A percentile compares a stretch with the other conserved stretches of the same genome.
These are phyloP conservation scores for Candida silvatica DNA, from an alignment of 805 yeast species.

Conservation along the genomic window DNA sequence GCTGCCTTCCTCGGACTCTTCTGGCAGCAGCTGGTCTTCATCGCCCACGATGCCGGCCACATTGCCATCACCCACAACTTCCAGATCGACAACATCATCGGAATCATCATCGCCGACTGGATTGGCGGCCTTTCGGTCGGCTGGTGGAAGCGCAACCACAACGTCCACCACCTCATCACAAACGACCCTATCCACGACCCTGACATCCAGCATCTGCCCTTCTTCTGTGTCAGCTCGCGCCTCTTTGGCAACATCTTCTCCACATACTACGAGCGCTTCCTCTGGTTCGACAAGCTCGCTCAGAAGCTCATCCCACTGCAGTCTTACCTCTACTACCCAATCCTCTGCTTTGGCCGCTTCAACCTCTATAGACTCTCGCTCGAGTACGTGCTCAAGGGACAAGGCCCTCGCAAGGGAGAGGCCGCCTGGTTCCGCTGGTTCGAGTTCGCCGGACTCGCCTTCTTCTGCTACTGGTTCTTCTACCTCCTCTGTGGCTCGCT, in stretches of 20 bases:
- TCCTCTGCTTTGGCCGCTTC: constrained; percentile 76
- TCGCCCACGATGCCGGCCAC: constrained; percentile 90
- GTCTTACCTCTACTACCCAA: constrained; percentile 65
- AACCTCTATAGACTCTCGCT: constrained; percentile 77
- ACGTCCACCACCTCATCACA: constrained; percentile 87
- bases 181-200: constrained; percentile 94
- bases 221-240: constrained; percentile 75
- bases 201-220: constrained; percentile 88
- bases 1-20: constrained; percentile 64
- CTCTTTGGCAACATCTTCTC: constrained; percentile 65
- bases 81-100: constrained; percentile 65
- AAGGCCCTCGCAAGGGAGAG: constrained; percentile 72
- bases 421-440: constrained; percentile 83
- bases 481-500: constrained; percentile 50
- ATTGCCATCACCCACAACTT: constrained; percentile 75
- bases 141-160: constrained; percentile 94
- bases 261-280: constrained; percentile 63
- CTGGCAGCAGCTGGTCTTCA: constrained; percentile 87
- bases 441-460: constrained; percentile 60
- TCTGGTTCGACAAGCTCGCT: constrained; percentile 65
- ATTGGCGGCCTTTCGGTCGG: constrained; percentile 85
- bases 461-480: constrained; percentile 78
- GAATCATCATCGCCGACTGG: constrained; percentile 66
- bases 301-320: constrained; percentile 53
- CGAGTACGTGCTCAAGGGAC: constrained; percentile 65